Percentiles rank a stretch among this genome's conserved stretches.
Conservation (phyloP, 352 stramenopile species). For the Plasmopara viticola region DNA sequence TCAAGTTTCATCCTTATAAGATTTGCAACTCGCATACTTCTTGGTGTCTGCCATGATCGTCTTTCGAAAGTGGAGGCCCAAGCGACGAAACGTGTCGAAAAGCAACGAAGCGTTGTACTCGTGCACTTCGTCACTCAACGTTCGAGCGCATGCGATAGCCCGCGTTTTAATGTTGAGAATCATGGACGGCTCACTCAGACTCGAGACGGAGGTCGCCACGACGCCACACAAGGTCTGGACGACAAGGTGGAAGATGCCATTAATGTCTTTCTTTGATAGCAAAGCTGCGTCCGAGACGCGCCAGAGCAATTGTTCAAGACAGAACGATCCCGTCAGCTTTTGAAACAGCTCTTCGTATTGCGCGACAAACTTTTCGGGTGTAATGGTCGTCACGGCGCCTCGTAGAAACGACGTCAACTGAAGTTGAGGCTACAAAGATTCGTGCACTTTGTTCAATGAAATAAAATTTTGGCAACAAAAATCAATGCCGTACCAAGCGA, state of each 20-base stretch:
- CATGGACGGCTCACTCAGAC: conserved; percentile 41
- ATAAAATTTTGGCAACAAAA: no score
- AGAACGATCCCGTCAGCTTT: conserved; percentile 67
- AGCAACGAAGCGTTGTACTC: conserved; percentile 62
- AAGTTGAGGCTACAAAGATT: conserved; percentile 47
- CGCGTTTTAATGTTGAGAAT: conserved; percentile 69
- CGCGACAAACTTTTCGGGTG: conserved; percentile 59
- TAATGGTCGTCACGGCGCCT: conserved; percentile 63
- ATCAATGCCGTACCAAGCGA: conserved; percentile 38
- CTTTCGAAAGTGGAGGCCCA: conserved; percentile 57
- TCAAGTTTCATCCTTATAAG: background rate
- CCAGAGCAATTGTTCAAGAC: conserved; percentile 66
- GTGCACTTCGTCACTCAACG: conserved; percentile 65
- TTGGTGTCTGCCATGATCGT: conserved; percentile 51
- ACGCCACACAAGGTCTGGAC: conserved; percentile 72
- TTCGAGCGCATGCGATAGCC: conserved; percentile 50
- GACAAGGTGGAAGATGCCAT: conserved; percentile 72
- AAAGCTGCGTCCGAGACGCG: conserved; percentile 64
- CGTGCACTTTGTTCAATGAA: no score
- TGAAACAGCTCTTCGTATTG: conserved; percentile 81
- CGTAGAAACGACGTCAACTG: conserved; percentile 68
- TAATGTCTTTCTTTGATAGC: conserved; percentile 76
- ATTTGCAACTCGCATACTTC: conserved; percentile 29
- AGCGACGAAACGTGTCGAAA: conserved; percentile 58
- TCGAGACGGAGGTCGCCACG: conserved; percentile 52